These are phyloP conservation scores for Cryptococcus jaspeensis DNA, from an alignment of 1,284 basidiomycete species.

Conservation along the genomic window DNA sequence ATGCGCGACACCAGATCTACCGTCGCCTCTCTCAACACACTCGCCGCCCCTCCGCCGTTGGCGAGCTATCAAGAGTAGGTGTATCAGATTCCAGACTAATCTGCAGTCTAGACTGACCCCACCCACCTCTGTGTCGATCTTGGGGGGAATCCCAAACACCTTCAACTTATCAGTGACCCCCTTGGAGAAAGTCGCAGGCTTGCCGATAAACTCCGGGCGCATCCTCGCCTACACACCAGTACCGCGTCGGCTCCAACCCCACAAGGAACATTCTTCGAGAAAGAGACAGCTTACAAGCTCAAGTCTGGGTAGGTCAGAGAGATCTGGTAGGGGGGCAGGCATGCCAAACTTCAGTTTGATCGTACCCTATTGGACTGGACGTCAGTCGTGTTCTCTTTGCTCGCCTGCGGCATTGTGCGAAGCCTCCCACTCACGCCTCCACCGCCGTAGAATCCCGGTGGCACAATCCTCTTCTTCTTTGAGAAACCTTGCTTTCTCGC, in stretches of 20 bases:
- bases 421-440: background rate
- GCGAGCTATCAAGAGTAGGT: conserved; percentile 14
- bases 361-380: background rate
- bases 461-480: conserved; percentile 19
- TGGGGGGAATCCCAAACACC: conserved; percentile 41
- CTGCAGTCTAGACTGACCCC: background rate
- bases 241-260: background rate
- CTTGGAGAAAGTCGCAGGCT: conserved; percentile 33
- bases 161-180: conserved; percentile 32
- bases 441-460: conserved; percentile 7
- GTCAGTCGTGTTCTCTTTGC: background rate
- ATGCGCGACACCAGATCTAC: conserved; percentile 38
- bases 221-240: too few relatives aligned
- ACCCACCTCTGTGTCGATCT: conserved; percentile 41
- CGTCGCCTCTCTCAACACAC: conserved; percentile 44
- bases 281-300: conserved; percentile 28
- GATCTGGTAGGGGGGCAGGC: conserved; percentile 26
- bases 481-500: conserved; percentile 15
- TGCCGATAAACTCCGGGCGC: conserved; percentile 27
- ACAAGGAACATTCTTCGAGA: background rate
- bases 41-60: conserved; percentile 32
- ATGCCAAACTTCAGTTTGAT: conserved; percentile 27
- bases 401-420: background rate
- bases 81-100: background rate
- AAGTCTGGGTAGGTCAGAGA: conserved; percentile 31